Percentiles rank a stretch among this genome's conserved stretches.
phyloP scores from a whole-genome alignment of 1,284 basidiomycete species.

The Malassezia furfur region DNA sequence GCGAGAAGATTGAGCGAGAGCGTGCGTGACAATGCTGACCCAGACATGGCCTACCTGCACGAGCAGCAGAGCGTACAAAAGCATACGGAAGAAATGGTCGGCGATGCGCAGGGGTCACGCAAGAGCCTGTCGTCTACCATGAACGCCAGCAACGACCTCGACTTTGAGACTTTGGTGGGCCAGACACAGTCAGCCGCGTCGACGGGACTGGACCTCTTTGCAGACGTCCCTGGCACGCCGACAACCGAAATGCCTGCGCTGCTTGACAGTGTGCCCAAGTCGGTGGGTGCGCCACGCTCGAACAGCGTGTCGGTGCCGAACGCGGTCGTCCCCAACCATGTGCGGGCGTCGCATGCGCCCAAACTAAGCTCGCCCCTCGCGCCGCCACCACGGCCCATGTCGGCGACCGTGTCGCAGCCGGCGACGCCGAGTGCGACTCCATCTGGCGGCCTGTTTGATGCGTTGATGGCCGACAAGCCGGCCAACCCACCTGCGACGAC shows the following conservation, averaged over 20 bases:
- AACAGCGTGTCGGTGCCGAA: neutral
- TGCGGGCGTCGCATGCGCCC: neutral
- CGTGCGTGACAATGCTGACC: neutral
- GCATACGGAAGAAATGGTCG: constrained; percentile 10
- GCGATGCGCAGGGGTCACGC: neutral
- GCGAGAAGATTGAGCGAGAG: constrained; percentile 72
- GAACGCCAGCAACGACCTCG: constrained; percentile 32
- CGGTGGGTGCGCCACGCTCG: neutral
- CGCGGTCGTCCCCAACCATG: neutral
- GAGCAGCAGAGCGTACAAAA: constrained; percentile 31
- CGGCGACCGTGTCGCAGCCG: neutral
- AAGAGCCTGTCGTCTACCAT: constrained; percentile 13
- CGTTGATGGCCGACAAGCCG: neutral
- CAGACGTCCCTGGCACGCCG: neutral
- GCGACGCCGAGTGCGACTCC: neutral
- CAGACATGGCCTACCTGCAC: constrained; percentile 17
- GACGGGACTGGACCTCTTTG: neutral
- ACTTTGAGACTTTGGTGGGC: constrained; percentile 42
- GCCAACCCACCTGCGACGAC: neutral
- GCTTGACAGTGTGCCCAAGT: neutral
- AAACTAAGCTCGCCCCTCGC: neutral
- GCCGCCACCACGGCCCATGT: neutral
- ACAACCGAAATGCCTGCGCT: neutral
- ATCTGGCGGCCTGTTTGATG: constrained; percentile 4
- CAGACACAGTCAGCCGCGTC: constrained; percentile 4